Evolutionary conservation across 768 basidiomycete genomes (phyloP).

Genomic region (Collybia nuda): DNA sequence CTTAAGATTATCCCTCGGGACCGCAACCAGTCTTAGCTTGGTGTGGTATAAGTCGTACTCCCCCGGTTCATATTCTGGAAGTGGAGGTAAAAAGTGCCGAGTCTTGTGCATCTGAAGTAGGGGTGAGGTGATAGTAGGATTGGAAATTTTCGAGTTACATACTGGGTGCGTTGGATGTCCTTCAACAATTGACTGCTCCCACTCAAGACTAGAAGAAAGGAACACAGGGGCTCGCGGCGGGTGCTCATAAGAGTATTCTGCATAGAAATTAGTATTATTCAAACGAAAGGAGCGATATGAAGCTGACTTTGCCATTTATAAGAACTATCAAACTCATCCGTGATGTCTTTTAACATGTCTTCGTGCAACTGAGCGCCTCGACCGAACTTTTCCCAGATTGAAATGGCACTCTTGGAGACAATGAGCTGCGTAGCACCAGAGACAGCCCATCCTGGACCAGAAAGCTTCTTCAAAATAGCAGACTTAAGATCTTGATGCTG

Average conservation of each 20-base stretch:
- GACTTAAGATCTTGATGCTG: constrained; percentile 28
- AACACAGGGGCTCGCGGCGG: constrained; percentile 46
- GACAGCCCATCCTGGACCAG: constrained; percentile 25
- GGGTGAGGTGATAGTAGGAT: not conserved
- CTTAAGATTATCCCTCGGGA: constrained; percentile 41
- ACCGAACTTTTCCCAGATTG: constrained; percentile 45
- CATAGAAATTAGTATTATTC: not conserved
- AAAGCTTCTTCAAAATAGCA: constrained; percentile 23
- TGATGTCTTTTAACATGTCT: constrained; percentile 37
- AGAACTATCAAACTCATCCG: constrained; percentile 46
- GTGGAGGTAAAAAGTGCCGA: constrained; percentile 49
- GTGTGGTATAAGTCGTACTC: constrained; percentile 49
- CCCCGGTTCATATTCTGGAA: constrained; percentile 44
- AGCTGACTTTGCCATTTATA: constrained; percentile 53
- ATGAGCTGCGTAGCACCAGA: constrained; percentile 19
- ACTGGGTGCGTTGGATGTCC: constrained; percentile 63
- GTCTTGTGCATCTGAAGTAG: constrained; percentile 56
- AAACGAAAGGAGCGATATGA: not conserved
- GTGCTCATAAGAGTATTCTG: constrained; percentile 48
- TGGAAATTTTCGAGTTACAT: constrained; percentile 9
- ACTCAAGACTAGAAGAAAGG: constrained; percentile 47
- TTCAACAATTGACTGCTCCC: constrained; percentile 64
- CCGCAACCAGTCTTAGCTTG: constrained; percentile 43
- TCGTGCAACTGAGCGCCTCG: constrained; percentile 32
- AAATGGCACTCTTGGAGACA: constrained; percentile 31